phyloP scores from a whole-genome alignment of 2,329 filamentous ascomycete species.

The Albophoma yamanashiensis region DNA sequence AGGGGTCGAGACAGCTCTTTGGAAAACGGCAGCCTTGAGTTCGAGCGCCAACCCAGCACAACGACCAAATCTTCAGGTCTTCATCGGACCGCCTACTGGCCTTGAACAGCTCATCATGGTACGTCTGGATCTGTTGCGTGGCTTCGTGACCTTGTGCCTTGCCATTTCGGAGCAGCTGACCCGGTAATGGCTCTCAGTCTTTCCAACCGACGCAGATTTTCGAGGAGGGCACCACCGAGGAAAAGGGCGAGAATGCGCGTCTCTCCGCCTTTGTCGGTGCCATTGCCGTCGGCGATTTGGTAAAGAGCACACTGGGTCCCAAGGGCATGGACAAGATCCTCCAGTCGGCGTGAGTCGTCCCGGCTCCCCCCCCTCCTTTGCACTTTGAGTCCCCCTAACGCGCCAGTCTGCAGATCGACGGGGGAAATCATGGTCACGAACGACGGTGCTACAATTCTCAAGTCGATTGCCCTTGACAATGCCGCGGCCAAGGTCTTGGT shows the following conservation, averaged over 20 bases:
- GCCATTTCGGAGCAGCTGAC: conserved; percentile 5
- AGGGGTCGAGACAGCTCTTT: background rate
- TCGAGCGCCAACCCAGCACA: background rate
- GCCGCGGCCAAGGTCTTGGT: conserved; percentile 96
- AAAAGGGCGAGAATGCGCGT: conserved; percentile 98
- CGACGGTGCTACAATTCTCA: conserved; percentile 95
- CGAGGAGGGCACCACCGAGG: conserved; percentile 89
- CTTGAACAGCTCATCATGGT: background rate
- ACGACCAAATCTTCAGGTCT: background rate
- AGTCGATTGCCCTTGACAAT: conserved; percentile 96
- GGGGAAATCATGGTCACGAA: conserved; percentile 98
- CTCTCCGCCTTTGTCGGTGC: conserved; percentile 96
- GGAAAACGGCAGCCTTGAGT: background rate
- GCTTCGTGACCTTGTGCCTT: no score
- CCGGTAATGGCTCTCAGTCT: conserved; percentile 27
- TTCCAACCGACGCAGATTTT: conserved; percentile 96
- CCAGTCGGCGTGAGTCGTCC: conserved; percentile 71
- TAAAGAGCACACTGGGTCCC: conserved; percentile 93
- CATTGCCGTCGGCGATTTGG: conserved; percentile 92
- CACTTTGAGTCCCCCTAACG: conserved; percentile 3
- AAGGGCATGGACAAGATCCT: conserved; percentile 99
- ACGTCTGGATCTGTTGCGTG: background rate
- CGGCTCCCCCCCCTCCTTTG: background rate
- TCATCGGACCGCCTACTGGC: background rate
- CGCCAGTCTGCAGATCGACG: conserved; percentile 54